Evolutionary conservation across 2,329 filamentous ascomycete species (phyloP).

Genomic region (Elsinoe batatas): DNA sequence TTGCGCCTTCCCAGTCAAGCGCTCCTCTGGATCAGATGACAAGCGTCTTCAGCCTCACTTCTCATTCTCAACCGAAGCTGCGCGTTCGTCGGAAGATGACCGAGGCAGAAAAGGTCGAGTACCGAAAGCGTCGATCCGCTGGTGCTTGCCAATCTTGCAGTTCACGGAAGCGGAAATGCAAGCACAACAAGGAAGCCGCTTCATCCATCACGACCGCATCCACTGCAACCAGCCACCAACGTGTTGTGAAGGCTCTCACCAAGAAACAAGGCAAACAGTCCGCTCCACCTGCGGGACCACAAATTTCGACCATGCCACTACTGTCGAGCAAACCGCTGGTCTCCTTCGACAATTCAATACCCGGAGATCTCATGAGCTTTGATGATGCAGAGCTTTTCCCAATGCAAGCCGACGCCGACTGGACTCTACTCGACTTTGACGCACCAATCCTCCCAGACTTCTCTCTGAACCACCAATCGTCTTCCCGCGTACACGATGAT

Average conservation of each 20-base stretch:
- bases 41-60: constrained; percentile 28
- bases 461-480: background rate
- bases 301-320: background rate
- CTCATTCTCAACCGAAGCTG: constrained; percentile 26
- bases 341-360: constrained; percentile 4
- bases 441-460: background rate
- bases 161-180: constrained; percentile 27
- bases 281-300: background rate
- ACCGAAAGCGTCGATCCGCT: constrained; percentile 29
- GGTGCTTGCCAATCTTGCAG: constrained; percentile 30
- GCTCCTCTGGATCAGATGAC: constrained; percentile 29
- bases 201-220: background rate
- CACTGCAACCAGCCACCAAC: background rate
- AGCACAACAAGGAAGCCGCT: constrained; percentile 13
- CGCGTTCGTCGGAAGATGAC: constrained; percentile 29
- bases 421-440: constrained; percentile 13
- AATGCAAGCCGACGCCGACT: constrained; percentile 8
- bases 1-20: background rate
- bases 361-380: constrained; percentile 5
- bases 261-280: constrained; percentile 8
- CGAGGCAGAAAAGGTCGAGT: constrained; percentile 29
- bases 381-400: constrained; percentile 1
- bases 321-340: background rate
- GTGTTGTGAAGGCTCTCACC: constrained; percentile 2
- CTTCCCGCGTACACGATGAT: background rate